Base-by-base conservation (phyloP, 1,139 yeast genomes). In the Sugiyamaella japonica region DNA sequence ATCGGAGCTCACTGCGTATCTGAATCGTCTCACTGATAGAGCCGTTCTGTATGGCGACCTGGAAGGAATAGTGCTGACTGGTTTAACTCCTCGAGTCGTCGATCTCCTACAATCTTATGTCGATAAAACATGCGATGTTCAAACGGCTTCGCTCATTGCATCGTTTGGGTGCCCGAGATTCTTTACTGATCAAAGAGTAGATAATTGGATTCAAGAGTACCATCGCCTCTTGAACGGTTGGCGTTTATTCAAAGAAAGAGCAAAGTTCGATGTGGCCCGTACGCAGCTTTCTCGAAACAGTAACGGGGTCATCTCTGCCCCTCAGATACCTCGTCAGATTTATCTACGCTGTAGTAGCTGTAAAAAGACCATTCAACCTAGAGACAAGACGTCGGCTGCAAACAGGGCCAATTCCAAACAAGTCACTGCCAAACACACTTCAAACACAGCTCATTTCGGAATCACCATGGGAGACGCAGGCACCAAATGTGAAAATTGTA, bases 51-150 rank as follows among this genome's bases (percentile, higher is more conserved):
- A 81, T 55, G 99, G 99, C 6, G 96, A 91, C 61, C 74, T 93
- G 28, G 99, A 93, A 70, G 98, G 98, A 0, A 76, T 93, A 43
- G 84, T 90, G 28, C 73, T 93, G 50, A 91, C 98, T 0, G 99
- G 99, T 28, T 79, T 93, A 20, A 90, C 97, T 0, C 89, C 90
- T 0, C 75, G 81, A 55, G 95, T 96, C 0, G 81, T 89, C 28
- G 89, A 89, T 66, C 76, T 93, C 48, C 70, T 93, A 36, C 97
- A 91, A 69, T 82, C 90, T 1, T 93, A 87, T 70, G 95, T 91
- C 42, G 95, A 90, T 67, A 78, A 93, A 63, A 89, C 97, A 0
- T 82, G 90, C 56, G 99, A 93, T 69, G 88, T 91, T 1, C 99
- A 93, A 70, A 90, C 97, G 0, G 97, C 96, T 0, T 85, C 96